Conservation (phyloP, 2,329 filamentous ascomycete species). For the Elsinoe fawcettii region DNA sequence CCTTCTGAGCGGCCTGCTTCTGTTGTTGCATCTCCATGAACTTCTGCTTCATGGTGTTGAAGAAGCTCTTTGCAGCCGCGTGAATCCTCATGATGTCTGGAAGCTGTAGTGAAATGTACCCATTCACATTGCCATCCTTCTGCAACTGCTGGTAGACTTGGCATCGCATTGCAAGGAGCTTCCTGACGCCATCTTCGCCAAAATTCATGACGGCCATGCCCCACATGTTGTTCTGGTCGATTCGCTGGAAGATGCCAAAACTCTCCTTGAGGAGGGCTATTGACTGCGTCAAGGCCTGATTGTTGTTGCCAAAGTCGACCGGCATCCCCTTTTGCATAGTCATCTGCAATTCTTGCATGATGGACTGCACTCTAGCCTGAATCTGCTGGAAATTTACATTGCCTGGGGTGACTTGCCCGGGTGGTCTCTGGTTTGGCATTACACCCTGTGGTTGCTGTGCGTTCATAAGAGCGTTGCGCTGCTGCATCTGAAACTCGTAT, state of each 20-base stretch:
- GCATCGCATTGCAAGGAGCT: slow-evolving; percentile 22
- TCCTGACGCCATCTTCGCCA: slow-evolving; percentile 22
- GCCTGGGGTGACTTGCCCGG: not conserved
- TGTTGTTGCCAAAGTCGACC: not conserved
- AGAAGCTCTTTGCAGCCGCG: slow-evolving; percentile 21
- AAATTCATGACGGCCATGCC: slow-evolving; percentile 22
- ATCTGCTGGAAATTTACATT: slow-evolving; percentile 4
- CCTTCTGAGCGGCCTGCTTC: slow-evolving; percentile 17
- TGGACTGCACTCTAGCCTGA: not conserved
- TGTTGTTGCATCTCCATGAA: slow-evolving; percentile 22
- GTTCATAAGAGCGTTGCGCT: slow-evolving; percentile 23
- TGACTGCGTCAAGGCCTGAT: slow-evolving; percentile 3
- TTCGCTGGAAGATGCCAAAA: slow-evolving; percentile 21
- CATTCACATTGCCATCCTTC: slow-evolving; percentile 23
- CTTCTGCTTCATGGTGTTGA: slow-evolving; percentile 24
- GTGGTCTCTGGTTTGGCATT: slow-evolving; percentile 10
- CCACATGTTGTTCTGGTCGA: slow-evolving; percentile 17
- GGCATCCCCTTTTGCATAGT: slow-evolving; percentile 9
- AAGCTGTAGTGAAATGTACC: slow-evolving; percentile 24
- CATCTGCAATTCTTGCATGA: slow-evolving; percentile 8
- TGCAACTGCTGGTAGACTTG: slow-evolving; percentile 25
- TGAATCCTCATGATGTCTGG: slow-evolving; percentile 24
- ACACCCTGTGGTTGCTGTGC: slow-evolving; percentile 18
- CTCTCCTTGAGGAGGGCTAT: slow-evolving; percentile 24
- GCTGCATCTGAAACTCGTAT: slow-evolving; percentile 22